Conservation (phyloP, 345 rosid species). For the Sonneratia caseolaris region DNA sequence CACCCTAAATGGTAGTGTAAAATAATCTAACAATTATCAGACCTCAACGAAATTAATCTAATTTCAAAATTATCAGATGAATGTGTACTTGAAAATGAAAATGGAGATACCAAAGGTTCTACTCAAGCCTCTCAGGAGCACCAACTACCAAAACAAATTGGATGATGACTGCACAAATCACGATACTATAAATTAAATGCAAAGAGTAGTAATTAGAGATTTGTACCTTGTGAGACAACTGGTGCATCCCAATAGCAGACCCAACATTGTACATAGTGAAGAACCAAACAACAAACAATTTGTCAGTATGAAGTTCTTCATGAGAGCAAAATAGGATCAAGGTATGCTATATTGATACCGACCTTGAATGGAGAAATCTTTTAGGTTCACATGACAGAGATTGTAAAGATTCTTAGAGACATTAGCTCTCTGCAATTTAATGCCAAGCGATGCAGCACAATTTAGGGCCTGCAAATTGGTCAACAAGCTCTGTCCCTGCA, state of each 20-base stretch:
- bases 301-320: slow-evolving; percentile 9
- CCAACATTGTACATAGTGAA: slow-evolving; percentile 17
- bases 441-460: slow-evolving; percentile 44
- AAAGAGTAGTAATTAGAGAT: background rate
- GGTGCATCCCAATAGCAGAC: slow-evolving; percentile 22
- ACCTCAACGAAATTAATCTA: background rate
- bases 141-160: background rate
- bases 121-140: background rate
- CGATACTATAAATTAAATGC: background rate
- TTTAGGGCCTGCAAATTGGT: slow-evolving; percentile 56
- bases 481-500: slow-evolving; percentile 49
- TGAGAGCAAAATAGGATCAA: slow-evolving; percentile 1
- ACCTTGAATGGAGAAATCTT: slow-evolving; percentile 66
- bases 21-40: background rate
- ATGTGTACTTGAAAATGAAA: background rate
- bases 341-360: background rate
- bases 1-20: background rate
- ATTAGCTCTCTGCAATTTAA: slow-evolving; percentile 36
- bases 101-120: background rate
- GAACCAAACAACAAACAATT: slow-evolving; percentile 7
- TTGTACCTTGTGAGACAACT: slow-evolving; percentile 29
- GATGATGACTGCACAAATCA: background rate
- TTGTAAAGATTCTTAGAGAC: slow-evolving; percentile 33
- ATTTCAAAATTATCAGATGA: background rate
- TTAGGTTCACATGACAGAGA: slow-evolving; percentile 50